Conservation (phyloP, 2,329 filamentous ascomycete genomes). For the Botryotinia convoluta region DNA sequence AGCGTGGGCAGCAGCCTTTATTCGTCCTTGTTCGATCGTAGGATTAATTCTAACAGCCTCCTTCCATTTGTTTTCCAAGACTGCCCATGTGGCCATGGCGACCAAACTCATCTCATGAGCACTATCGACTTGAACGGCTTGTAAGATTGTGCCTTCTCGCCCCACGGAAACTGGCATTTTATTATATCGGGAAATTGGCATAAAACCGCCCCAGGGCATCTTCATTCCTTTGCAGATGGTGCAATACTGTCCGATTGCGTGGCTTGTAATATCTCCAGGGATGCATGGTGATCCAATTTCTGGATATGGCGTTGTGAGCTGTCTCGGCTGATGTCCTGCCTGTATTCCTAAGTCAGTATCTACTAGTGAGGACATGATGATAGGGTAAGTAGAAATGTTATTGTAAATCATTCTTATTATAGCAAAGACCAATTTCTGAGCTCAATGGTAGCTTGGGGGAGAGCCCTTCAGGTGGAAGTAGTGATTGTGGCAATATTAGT, state of each 20-base stretch:
- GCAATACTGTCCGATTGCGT: neutral
- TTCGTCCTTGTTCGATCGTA: neutral
- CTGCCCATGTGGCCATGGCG: constrained; percentile 6
- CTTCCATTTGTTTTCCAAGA: neutral
- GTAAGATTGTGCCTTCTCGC: neutral
- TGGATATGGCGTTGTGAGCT: neutral
- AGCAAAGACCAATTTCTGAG: neutral
- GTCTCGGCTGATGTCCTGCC: constrained; percentile 9
- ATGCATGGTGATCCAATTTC: neutral
- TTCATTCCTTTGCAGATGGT: neutral
- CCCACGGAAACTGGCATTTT: neutral
- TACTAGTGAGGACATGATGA: neutral
- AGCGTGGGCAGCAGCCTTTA: neutral
- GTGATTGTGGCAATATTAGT: too few species aligned
- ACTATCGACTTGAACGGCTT: neutral
- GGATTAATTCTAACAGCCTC: neutral
- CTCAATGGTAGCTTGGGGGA: neutral
- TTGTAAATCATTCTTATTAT: neutral
- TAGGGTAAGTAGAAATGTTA: fast-evolving
- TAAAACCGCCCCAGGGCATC: neutral
- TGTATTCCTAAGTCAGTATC: neutral
- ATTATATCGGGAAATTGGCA: constrained; percentile 4
- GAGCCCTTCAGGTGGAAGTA: neutral
- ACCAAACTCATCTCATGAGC: neutral
- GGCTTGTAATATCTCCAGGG: neutral